Conservation (phyloP, 495 filamentous ascomycete genomes). For the Venustampulla echinocandica region DNA sequence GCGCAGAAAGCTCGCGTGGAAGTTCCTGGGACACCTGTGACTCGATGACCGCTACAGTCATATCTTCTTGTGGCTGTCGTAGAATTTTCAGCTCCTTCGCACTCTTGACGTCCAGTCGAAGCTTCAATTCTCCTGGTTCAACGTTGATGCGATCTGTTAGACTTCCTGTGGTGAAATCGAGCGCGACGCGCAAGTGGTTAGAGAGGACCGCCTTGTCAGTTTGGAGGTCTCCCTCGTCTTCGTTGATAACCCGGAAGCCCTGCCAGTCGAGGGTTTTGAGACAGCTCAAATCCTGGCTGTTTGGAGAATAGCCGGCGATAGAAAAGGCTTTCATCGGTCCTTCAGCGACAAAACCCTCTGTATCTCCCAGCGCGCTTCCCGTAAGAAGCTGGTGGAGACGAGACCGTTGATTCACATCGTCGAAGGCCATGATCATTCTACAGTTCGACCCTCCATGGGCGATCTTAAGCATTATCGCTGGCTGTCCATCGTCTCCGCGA, state of each 20-base stretch:
- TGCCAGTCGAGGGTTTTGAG: constrained; percentile 30
- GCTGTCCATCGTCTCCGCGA: constrained; percentile 55
- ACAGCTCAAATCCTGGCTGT: neutral
- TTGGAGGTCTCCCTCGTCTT: constrained; percentile 21
- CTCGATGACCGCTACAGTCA: constrained; percentile 60
- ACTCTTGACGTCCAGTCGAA: constrained; percentile 43
- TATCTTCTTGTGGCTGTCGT: constrained; percentile 55
- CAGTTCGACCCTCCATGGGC: constrained; percentile 55
- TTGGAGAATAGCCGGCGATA: constrained; percentile 30
- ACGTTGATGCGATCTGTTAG: constrained; percentile 68
- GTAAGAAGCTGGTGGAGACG: constrained; percentile 58
- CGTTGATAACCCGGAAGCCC: constrained; percentile 35
- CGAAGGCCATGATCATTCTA: constrained; percentile 66
- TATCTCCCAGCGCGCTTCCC: constrained; percentile 49
- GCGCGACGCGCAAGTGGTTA: constrained; percentile 58
- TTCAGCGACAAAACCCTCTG: constrained; percentile 55
- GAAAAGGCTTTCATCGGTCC: constrained; percentile 50
- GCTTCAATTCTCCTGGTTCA: constrained; percentile 63
- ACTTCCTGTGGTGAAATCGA: constrained; percentile 57
- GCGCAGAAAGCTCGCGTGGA: constrained; percentile 42
- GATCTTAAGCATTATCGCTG: constrained; percentile 60
- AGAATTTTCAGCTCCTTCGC: constrained; percentile 51
- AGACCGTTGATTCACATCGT: constrained; percentile 56
- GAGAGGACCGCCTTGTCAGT: constrained; percentile 54
- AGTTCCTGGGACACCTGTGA: constrained; percentile 50